Percentiles rank a stretch among this genome's conserved stretches.
These are phyloP conservation scores for Neodidymelliopsis sp. DNA, from an alignment of 2,329 filamentous ascomycete species.

Conservation along the genomic window DNA sequence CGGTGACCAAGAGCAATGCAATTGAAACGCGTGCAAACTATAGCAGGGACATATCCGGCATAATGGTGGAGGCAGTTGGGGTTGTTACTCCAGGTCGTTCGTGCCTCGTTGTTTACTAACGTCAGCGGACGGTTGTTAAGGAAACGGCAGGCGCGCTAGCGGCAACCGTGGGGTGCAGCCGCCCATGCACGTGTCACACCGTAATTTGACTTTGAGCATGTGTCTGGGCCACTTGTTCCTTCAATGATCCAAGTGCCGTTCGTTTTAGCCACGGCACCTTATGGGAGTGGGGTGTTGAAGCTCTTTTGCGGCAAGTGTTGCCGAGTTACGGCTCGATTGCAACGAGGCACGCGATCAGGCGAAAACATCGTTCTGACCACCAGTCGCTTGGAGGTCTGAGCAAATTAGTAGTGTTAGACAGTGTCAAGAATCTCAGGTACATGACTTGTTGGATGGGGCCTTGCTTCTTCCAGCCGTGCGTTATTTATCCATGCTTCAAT, in stretches of 20 bases:
- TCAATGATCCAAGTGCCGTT: conserved; percentile 4
- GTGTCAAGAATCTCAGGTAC: not conserved
- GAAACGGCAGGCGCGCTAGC: conserved; percentile 14
- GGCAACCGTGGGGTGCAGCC: conserved; percentile 4
- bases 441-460: not conserved
- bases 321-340: conserved; percentile 8
- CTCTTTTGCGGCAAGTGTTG: conserved; percentile 17
- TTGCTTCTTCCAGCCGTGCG: not conserved
- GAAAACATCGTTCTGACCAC: not conserved
- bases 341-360: conserved; percentile 8
- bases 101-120: conserved; percentile 17
- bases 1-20: conserved; percentile 1
- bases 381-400: conserved; percentile 11
- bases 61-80: conserved; percentile 13
- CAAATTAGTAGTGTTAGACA: not conserved
- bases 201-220: conserved; percentile 14
- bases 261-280: conserved; percentile 7
- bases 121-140: conserved; percentile 11
- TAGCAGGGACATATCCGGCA: conserved; percentile 16
- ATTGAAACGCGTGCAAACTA: conserved; percentile 10
- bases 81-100: conserved; percentile 18
- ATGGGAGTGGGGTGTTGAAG: conserved; percentile 3
- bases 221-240: conserved; percentile 14
- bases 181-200: conserved; percentile 17
- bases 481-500: not conserved